These are phyloP conservation scores for Starmera dryadoides DNA, from an alignment of 805 yeast genomes.

Conservation along the genomic window DNA sequence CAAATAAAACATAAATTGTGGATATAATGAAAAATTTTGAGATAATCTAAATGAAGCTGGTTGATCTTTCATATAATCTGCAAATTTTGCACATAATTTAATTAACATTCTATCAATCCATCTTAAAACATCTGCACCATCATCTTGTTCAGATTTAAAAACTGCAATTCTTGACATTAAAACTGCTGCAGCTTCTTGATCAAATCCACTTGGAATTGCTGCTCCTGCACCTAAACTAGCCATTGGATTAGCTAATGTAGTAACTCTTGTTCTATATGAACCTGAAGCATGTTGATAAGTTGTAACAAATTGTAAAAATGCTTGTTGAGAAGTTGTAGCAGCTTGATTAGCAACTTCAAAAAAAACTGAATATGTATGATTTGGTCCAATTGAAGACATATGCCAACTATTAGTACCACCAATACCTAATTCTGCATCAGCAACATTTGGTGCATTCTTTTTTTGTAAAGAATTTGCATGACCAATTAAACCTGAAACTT, in stretches of 20 bases:
- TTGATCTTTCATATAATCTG: constrained; percentile 86
- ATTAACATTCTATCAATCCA: constrained; percentile 94
- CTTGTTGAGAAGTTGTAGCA: constrained; percentile 23
- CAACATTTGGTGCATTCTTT: constrained; percentile 64
- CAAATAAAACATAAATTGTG: constrained; percentile 92
- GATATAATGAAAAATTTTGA: constrained; percentile 79
- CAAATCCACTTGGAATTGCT: constrained; percentile 61
- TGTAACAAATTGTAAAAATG: constrained; percentile 77
- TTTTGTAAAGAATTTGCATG: constrained; percentile 72
- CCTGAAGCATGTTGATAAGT: constrained; percentile 96
- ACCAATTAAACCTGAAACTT: constrained; percentile 89
- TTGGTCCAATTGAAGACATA: constrained; percentile 78
- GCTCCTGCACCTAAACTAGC: constrained; percentile 54
- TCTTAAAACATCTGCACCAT: constrained; percentile 85
- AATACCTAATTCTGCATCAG: constrained; percentile 89
- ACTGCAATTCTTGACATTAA: constrained; percentile 88
- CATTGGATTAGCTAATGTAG: constrained; percentile 64
- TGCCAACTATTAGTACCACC: constrained; percentile 91
- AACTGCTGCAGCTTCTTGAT: constrained; percentile 97
- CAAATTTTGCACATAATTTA: constrained; percentile 85
- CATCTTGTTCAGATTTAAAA: constrained; percentile 73
- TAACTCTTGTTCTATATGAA: constrained; percentile 79
- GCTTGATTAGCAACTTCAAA: constrained; percentile 62
- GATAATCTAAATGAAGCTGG: constrained; percentile 75
- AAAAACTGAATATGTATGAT: constrained; percentile 82